phyloP scores from a whole-genome alignment of 2,329 filamentous ascomycete genomes.

The Pyricularia pennisetigena region DNA sequence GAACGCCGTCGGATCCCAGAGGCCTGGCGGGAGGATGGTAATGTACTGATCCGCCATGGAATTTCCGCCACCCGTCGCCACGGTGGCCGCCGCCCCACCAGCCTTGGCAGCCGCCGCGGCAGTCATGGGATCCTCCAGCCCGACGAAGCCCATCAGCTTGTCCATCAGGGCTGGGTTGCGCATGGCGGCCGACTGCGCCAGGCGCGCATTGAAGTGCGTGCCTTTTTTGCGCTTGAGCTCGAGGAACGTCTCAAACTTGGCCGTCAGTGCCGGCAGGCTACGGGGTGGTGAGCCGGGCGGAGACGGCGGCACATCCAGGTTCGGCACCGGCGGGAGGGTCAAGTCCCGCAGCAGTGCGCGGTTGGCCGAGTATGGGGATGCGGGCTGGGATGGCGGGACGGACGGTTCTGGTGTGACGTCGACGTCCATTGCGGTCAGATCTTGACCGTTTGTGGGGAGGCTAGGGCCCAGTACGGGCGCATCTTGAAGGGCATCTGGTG shows the following conservation, averaged over 20 bases:
- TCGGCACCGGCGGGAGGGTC: constrained; percentile 62
- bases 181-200: constrained; percentile 56
- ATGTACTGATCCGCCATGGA: constrained; percentile 42
- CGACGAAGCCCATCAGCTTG: constrained; percentile 63
- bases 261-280: constrained; percentile 32
- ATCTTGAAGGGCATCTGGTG: constrained; percentile 2
- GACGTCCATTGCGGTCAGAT: not conserved
- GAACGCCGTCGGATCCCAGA: constrained; percentile 50
- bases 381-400: constrained; percentile 14
- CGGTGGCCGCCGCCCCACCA: constrained; percentile 18
- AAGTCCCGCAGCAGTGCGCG: constrained; percentile 59
- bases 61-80: not conserved
- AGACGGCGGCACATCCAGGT: constrained; percentile 65
- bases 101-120: constrained; percentile 12
- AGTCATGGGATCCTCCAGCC: constrained; percentile 21
- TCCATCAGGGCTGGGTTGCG: constrained; percentile 64
- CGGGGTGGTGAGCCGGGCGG: constrained; percentile 52
- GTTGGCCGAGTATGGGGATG: constrained; percentile 58
- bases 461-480: constrained; percentile 8
- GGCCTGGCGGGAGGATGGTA: constrained; percentile 44
- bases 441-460: constrained; percentile 9
- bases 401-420: not conserved
- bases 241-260: constrained; percentile 66
- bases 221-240: constrained; percentile 62
- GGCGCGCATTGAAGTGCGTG: constrained; percentile 68